Percentiles rank a stretch among this genome's conserved stretches.
Evolutionary conservation across 2,329 filamentous ascomycete genomes (phyloP).

Genomic region (Plenodomus tracheiphilus): DNA sequence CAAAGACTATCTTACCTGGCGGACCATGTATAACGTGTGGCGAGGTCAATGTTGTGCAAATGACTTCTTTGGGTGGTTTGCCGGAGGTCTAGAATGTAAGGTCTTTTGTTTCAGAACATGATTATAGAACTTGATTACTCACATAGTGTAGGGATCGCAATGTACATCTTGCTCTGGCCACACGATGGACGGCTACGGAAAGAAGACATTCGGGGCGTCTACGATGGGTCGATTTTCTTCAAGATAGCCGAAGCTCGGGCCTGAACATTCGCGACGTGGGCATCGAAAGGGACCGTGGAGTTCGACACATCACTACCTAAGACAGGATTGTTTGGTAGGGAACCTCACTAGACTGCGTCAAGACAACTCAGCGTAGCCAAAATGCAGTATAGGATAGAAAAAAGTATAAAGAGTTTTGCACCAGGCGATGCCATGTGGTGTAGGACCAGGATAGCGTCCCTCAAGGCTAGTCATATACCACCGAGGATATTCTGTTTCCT

Average conservation of each 20-base stretch:
- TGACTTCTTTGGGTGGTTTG: constrained; percentile 24
- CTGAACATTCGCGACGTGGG: background rate
- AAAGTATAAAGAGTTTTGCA: no score
- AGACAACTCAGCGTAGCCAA: no score
- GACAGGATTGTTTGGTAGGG: no score
- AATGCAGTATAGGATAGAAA: no score
- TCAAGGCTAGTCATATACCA: background rate
- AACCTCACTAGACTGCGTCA: no score
- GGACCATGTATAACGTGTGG: constrained; percentile 14
- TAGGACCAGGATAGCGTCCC: no score
- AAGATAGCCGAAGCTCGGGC: constrained; percentile 10
- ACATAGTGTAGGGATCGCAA: constrained; percentile 16
- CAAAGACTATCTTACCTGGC: constrained; percentile 12
- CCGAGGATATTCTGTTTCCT: background rate
- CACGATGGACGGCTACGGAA: constrained; percentile 16
- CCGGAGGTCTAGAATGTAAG: constrained; percentile 21
- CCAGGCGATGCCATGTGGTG: no score
- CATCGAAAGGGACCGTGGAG: background rate
- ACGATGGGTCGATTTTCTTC: constrained; percentile 32
- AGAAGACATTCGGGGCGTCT: constrained; percentile 16
- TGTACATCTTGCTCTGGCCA: constrained; percentile 24
- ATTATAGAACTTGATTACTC: background rate
- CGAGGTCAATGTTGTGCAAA: constrained; percentile 17
- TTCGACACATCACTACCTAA: no score
- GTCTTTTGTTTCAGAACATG: background rate